These are phyloP conservation scores for Cochlearia excelsa DNA, from an alignment of 345 rosid genomes.

Conservation along the genomic window DNA sequence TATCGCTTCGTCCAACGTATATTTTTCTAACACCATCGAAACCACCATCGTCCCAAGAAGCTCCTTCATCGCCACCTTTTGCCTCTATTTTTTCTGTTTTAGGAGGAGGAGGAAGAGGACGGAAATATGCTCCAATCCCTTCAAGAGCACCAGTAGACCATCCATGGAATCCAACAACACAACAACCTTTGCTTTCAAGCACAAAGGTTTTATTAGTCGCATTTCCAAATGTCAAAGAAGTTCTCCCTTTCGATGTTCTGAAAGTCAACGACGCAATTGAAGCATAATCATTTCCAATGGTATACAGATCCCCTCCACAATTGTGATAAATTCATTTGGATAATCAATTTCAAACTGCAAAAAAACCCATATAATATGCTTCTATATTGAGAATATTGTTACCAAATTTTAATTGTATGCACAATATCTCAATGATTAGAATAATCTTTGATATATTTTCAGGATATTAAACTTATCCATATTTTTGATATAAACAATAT, in stretches of 20 bases:
- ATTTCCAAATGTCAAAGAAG: neutral
- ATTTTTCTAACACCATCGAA: conserved; percentile 14
- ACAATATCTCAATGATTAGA: no score
- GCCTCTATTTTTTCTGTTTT: neutral
- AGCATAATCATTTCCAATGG: no score
- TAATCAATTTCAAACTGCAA: conserved; percentile 21
- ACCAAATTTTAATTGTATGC: no score
- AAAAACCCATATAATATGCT: neutral
- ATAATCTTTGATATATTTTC: no score
- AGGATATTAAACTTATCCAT: no score
- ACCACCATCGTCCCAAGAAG: conserved; percentile 25
- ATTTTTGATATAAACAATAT: no score
- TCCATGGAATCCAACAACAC: conserved; percentile 4
- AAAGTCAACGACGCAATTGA: neutral
- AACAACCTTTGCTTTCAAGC: neutral
- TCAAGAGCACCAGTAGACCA: neutral
- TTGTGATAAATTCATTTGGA: conserved; percentile 23
- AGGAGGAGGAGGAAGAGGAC: neutral
- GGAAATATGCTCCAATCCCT: neutral
- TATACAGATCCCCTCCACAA: neutral
- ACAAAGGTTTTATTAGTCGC: neutral
- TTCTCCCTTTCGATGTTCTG: conserved; percentile 11
- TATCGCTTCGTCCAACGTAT: neutral
- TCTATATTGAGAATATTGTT: no score
- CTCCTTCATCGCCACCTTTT: conserved; percentile 15